A percentile compares a stretch with the other conserved stretches of the same genome.
These are phyloP conservation scores for Mucor racemosus DNA, from an alignment of 371 early-diverging fungal genomes.

Conservation along the genomic window DNA sequence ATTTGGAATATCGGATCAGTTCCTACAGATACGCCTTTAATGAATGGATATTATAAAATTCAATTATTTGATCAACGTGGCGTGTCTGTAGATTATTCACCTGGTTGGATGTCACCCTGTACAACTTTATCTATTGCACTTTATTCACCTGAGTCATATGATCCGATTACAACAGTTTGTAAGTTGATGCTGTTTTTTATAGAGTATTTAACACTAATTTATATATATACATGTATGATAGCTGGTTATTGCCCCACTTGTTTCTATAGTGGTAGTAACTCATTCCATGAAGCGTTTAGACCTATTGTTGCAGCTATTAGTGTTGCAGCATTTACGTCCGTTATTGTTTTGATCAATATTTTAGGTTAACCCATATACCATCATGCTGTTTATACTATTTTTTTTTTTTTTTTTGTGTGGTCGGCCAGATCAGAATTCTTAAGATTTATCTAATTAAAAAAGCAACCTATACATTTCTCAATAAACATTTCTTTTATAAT, in stretches of 20 bases:
- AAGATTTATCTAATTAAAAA: neutral
- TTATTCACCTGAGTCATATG: slow-evolving; percentile 18
- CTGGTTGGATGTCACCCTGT: slow-evolving; percentile 17
- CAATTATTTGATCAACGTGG: slow-evolving; percentile 34
- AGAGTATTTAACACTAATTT: too few species aligned
- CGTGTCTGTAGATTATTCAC: slow-evolving; percentile 5
- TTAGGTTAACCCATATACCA: neutral
- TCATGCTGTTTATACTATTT: neutral
- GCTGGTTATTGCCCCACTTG: slow-evolving; percentile 40
- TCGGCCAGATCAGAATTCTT: neutral
- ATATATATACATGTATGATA: neutral
- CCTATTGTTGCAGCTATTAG: neutral
- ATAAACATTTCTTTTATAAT: neutral
- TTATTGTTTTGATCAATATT: neutral
- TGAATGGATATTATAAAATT: slow-evolving; percentile 27
- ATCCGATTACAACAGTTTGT: slow-evolving; percentile 19
- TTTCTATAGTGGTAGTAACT: slow-evolving; percentile 33
- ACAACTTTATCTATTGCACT: slow-evolving; percentile 19
- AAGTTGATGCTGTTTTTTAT: neutral
- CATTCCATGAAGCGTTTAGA: slow-evolving; percentile 21
- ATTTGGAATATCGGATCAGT: slow-evolving; percentile 22
- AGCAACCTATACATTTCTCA: neutral
- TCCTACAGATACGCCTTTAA: slow-evolving; percentile 13
- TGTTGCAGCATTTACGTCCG: neutral
- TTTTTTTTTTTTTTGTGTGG: neutral